Conservation (phyloP, 1,284 basidiomycete genomes). For the Rhodotorula sp. region DNA sequence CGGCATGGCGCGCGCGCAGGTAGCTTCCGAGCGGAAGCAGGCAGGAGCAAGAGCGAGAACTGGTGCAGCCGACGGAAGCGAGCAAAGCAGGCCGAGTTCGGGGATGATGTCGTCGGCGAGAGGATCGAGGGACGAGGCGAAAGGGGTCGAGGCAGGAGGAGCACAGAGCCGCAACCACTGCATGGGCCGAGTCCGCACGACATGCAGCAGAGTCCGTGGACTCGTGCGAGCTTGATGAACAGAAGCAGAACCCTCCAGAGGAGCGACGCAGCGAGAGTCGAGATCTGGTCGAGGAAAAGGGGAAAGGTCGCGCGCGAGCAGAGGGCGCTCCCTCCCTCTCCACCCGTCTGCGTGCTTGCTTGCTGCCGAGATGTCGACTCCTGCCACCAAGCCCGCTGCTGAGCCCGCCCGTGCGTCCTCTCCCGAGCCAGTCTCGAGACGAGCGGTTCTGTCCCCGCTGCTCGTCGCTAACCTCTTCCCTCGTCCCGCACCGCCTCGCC, state of each 20-base stretch:
- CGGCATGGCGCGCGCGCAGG: background rate
- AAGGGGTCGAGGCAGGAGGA: background rate
- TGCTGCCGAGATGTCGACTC: conserved; percentile 8
- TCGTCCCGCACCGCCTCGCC: background rate
- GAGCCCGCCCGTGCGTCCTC: conserved; percentile 30
- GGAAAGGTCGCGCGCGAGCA: background rate
- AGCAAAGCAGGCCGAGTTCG: background rate
- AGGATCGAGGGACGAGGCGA: background rate
- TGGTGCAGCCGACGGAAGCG: background rate
- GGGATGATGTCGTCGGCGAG: background rate
- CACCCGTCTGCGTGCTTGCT: background rate
- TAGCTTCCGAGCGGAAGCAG: background rate
- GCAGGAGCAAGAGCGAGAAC: background rate
- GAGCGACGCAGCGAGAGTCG: background rate
- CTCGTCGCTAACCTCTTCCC: background rate
- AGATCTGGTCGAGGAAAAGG: background rate
- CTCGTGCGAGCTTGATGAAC: background rate
- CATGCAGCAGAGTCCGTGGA: background rate
- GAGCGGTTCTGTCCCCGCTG: background rate
- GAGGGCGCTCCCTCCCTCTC: background rate
- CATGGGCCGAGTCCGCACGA: background rate
- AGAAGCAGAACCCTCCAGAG: background rate
- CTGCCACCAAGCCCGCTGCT: conserved; percentile 19
- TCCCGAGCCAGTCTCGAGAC: too few relatives aligned
- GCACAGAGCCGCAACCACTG: too few relatives aligned